phyloP scores from a whole-genome alignment of 2,329 filamentous ascomycete genomes.

The Calonectria hawksworthii region DNA sequence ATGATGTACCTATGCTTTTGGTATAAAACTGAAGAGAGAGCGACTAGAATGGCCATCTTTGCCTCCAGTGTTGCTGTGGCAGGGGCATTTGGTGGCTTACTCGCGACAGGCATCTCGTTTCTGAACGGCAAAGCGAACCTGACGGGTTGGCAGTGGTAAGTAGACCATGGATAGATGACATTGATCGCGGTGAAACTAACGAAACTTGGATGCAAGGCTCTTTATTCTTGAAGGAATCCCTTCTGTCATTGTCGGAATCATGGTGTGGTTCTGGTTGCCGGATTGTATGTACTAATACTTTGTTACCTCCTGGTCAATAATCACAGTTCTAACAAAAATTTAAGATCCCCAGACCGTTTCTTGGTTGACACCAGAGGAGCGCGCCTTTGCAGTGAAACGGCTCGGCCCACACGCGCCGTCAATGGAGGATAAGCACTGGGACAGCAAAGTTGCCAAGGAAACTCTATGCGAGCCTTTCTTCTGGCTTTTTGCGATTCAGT shows the following conservation, averaged over 20 bases:
- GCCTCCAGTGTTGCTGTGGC: background rate
- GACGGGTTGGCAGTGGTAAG: background rate
- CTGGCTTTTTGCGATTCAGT: constrained; percentile 49
- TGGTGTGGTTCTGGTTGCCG: background rate
- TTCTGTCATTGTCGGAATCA: background rate
- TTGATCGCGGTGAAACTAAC: too few species aligned
- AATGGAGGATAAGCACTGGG: constrained; percentile 53
- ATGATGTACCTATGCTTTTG: constrained; percentile 7
- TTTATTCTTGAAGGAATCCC: background rate
- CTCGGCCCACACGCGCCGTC: constrained; percentile 49
- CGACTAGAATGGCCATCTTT: background rate
- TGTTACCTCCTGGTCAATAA: background rate
- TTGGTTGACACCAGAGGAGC: background rate
- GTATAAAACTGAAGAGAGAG: constrained; percentile 4
- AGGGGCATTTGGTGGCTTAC: background rate
- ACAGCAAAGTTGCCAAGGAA: constrained; percentile 47
- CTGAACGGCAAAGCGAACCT: background rate
- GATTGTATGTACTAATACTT: background rate
- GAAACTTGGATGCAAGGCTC: too few species aligned
- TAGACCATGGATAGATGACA: background rate
- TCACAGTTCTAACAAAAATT: background rate
- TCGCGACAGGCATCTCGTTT: background rate
- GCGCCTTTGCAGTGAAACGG: background rate
- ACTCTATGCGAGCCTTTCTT: constrained; percentile 51
- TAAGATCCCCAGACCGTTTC: background rate